Percentiles rank a stretch among this genome's conserved stretches.
Conservation (phyloP, 179 eudicot species). For the Camellia oleifera region DNA sequence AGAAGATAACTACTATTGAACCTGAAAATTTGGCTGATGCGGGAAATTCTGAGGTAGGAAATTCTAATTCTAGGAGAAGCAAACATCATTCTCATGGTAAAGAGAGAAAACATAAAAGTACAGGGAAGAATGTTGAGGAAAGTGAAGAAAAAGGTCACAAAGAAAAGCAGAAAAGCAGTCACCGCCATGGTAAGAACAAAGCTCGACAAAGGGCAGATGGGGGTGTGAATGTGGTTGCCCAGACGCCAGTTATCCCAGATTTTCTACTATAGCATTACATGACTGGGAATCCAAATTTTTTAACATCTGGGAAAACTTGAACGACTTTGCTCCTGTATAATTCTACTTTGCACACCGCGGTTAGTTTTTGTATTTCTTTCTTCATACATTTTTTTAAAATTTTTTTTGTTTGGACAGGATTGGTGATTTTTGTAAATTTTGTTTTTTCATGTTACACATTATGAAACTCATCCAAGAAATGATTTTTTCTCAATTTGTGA, state of each 20-base stretch:
- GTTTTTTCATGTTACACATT: background rate
- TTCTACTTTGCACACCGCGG: slow-evolving; percentile 19
- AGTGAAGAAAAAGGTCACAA: slow-evolving; percentile 44
- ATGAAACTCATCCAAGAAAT: background rate
- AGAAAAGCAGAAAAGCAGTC: slow-evolving; percentile 52
- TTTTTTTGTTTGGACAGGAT: background rate
- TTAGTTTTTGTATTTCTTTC: slow-evolving; percentile 26
- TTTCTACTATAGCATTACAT: slow-evolving; percentile 56
- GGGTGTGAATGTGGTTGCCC: slow-evolving; percentile 31
- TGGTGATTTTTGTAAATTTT: background rate
- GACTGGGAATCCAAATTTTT: background rate
- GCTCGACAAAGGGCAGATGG: slow-evolving; percentile 43
- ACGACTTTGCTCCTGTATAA: slow-evolving; percentile 1
- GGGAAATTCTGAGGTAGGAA: slow-evolving; percentile 28
- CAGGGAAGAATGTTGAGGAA: slow-evolving; percentile 37
- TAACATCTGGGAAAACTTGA: background rate
- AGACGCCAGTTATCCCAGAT: slow-evolving; percentile 64
- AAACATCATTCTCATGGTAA: slow-evolving; percentile 50
- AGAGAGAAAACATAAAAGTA: slow-evolving; percentile 49
- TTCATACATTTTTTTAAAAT: background rate
- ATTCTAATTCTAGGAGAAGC: slow-evolving; percentile 41
- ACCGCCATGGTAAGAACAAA: slow-evolving; percentile 49
- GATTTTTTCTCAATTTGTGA: background rate
- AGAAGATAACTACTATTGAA: slow-evolving; percentile 27
- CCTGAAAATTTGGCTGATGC: slow-evolving; percentile 20